Base-by-base conservation (phyloP, 2,329 filamentous ascomycete species). In the Alternaria dauci region DNA sequence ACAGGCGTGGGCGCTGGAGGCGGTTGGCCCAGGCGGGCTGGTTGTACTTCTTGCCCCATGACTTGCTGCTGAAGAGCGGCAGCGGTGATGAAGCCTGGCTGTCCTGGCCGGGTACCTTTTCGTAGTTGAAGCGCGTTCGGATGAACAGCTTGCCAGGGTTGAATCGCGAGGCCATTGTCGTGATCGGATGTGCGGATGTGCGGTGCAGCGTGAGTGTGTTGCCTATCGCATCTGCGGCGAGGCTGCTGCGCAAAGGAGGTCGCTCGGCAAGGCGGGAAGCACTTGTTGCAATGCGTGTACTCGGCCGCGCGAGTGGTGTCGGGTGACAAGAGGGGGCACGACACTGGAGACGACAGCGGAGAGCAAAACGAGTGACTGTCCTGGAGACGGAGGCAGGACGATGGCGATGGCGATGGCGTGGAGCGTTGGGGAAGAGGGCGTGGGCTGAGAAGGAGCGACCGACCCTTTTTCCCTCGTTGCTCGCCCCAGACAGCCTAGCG, bases 121-220 rank as follows among this genome's bases (percentile, higher is more conserved):
- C 81, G 73, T 84, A 83, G 61, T 76, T 76, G 76, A 82, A 80
- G 71, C 74, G 76, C 58, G 77, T 78, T 60, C 76, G 73, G 58
- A 79, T 74, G 66, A 83, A 77, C 65, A 83, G 72, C 63, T 81
- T 81, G 61, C 81, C 74, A 25, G 81, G 81, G 61, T 82, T 82
- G 66, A 79, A 78, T 65, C 81, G 75, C 64, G 72, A 71, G 55
- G 73, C 72, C 74, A 76, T 76, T 70, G 64, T 63, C 59, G 67
- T 43, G 56, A 55, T 44, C 57, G 52, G 41, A 57, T 38, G 53
- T 47, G 51, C 61, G 53, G 50, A 54, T 51, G 62, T 63, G 63
- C 55, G 53, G 48, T 53, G 56, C 62, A 67, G 66, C 52, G 58
- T 63, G 57, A 23, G 20, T 59, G 60, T 55, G 65, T 56, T 67